Evolutionary conservation across 164 flowering plant species (phyloP).

Genomic region (Euptelea pleiosperma): DNA sequence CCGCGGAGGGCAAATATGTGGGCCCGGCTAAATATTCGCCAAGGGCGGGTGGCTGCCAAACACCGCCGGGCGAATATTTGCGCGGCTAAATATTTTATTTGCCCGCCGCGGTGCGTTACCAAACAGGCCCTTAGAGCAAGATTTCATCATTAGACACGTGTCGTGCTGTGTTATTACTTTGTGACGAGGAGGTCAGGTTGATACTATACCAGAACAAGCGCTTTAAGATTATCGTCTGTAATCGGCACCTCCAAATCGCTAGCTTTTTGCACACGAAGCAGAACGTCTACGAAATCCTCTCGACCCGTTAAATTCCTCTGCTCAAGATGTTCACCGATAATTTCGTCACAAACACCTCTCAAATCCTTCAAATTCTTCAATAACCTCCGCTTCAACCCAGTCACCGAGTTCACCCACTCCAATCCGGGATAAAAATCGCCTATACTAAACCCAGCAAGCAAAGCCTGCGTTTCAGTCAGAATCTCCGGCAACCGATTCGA

Average conservation of each 20-base stretch:
- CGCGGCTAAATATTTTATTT: too few species aligned
- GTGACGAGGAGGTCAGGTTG: too few species aligned
- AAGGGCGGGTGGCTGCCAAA: too few species aligned
- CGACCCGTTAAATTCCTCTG: not conserved
- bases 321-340: constrained; percentile 28
- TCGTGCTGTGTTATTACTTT: too few species aligned
- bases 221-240: constrained; percentile 50
- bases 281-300: constrained; percentile 49
- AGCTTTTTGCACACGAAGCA: constrained; percentile 34
- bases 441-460: constrained; percentile 42
- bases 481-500: constrained; percentile 27
- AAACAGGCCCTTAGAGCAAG: too few species aligned
- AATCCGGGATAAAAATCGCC: constrained; percentile 52
- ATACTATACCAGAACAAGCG: constrained; percentile 44
- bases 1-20: too few species aligned
- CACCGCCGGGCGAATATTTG: too few species aligned
- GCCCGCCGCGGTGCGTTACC: too few species aligned
- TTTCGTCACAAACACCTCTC: constrained; percentile 38
- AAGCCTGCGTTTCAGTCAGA: constrained; percentile 41
- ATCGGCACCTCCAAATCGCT: constrained; percentile 41
- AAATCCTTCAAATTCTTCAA: constrained; percentile 27
- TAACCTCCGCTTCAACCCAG: constrained; percentile 37
- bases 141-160: too few species aligned
- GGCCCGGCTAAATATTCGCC: too few species aligned
- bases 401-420: constrained; percentile 41